Evolutionary conservation across 225 moss, liverwort and hornwort genomes (phyloP).

Genomic region (Bryoerythrophyllum caledonicum): DNA sequence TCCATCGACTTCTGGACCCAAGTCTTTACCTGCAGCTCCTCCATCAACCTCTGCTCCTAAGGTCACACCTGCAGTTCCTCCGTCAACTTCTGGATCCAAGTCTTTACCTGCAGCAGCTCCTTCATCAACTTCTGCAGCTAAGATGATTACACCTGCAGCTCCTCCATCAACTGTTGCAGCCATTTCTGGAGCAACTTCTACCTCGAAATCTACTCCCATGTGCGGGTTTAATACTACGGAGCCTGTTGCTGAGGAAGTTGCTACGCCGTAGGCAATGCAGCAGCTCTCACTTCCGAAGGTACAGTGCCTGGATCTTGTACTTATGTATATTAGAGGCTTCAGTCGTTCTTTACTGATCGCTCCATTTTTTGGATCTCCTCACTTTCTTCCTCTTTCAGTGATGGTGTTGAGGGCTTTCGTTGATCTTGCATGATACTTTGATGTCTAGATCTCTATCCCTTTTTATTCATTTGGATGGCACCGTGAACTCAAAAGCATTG

Average conservation of each 20-base stretch:
- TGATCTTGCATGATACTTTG: neutral
- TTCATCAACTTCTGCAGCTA: neutral
- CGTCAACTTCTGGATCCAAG: neutral
- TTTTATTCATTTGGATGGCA: neutral
- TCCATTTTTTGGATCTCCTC: neutral
- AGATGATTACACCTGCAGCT: neutral
- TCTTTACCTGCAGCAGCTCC: neutral
- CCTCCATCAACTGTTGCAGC: neutral
- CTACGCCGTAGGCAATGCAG: slow-evolving; percentile 15
- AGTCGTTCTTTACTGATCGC: neutral
- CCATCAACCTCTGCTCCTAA: neutral
- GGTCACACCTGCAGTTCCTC: neutral
- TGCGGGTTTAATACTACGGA: slow-evolving; percentile 47
- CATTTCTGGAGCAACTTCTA: neutral
- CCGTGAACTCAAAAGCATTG: neutral
- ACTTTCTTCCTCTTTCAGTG: neutral
- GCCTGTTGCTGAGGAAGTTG: slow-evolving; percentile 28
- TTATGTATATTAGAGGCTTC: neutral
- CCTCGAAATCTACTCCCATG: slow-evolving; percentile 11
- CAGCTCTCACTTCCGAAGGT: neutral
- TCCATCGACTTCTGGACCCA: neutral
- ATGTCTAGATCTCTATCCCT: neutral
- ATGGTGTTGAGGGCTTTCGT: neutral
- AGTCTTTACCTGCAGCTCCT: neutral
- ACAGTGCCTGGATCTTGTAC: neutral